phyloP scores from a whole-genome alignment of 2,329 filamentous ascomycete species.

The Thermothelomyces thermophilus region DNA sequence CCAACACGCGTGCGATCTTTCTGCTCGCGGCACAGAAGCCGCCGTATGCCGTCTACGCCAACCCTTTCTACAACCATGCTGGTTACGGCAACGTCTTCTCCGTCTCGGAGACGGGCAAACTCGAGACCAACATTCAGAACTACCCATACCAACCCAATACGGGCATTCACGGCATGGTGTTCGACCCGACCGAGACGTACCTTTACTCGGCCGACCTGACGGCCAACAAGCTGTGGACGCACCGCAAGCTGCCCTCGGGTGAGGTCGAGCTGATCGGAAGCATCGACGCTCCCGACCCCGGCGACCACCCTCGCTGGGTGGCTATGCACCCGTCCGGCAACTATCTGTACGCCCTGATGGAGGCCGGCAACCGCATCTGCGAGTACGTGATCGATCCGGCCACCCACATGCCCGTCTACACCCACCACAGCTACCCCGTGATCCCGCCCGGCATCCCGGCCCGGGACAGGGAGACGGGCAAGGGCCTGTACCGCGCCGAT shows the following conservation, averaged over 20 bases:
- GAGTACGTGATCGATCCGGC: conserved; percentile 72
- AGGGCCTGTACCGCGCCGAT: conserved; percentile 71
- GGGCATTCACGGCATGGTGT: conserved; percentile 77
- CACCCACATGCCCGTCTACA: conserved; percentile 72
- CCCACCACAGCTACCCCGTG: conserved; percentile 67
- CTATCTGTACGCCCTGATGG: conserved; percentile 82
- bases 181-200: conserved; percentile 65
- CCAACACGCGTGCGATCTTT: conserved; percentile 86
- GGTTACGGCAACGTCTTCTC: conserved; percentile 74
- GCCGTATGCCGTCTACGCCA: conserved; percentile 79
- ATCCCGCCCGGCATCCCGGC: conserved; percentile 64
- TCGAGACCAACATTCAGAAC: conserved; percentile 62
- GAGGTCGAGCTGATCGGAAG: conserved; percentile 63
- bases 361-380: conserved; percentile 77
- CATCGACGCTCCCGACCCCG: conserved; percentile 61
- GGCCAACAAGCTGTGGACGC: conserved; percentile 78
- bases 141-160: conserved; percentile 64
- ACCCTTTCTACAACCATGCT: conserved; percentile 83
- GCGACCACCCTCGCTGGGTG: conserved; percentile 83
- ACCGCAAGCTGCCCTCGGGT: conserved; percentile 61
- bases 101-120: conserved; percentile 49
- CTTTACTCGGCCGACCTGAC: conserved; percentile 74
- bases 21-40: conserved; percentile 70
- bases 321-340: conserved; percentile 72
- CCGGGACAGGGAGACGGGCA: conserved; percentile 33